phyloP scores from a whole-genome alignment of 1,284 basidiomycete genomes.

The Tranzscheliella williamsii region DNA sequence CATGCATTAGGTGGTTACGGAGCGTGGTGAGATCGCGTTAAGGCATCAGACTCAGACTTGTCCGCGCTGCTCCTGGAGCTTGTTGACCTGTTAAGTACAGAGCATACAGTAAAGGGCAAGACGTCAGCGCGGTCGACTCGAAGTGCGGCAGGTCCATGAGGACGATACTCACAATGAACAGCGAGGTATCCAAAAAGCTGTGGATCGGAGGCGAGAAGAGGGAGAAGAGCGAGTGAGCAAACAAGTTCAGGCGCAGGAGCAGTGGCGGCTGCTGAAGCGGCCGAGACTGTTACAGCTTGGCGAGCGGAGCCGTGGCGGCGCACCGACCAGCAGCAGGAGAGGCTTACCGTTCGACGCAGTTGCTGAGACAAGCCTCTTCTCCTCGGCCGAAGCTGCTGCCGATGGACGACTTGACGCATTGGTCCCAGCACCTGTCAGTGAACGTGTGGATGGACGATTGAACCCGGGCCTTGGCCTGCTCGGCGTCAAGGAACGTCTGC shows the following conservation, averaged over 20 bases:
- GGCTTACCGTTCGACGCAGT: constrained; percentile 74
- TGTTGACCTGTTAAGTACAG: constrained; percentile 67
- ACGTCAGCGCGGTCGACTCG: no score
- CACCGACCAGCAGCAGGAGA: neutral
- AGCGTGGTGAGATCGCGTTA: no score
- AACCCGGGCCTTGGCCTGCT: constrained; percentile 81
- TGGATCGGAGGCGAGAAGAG: neutral
- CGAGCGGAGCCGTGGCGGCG: neutral
- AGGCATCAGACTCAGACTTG: no score
- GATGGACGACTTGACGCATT: constrained; percentile 82
- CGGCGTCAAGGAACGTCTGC: constrained; percentile 77
- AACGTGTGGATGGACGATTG: constrained; percentile 67
- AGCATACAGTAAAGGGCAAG: no score
- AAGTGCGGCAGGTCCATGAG: no score
- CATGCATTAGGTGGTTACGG: no score
- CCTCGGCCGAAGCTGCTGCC: constrained; percentile 80
- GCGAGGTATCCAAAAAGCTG: constrained; percentile 87
- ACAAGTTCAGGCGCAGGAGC: no score
- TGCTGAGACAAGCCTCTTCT: constrained; percentile 82
- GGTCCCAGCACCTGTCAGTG: constrained; percentile 62
- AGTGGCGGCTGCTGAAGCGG: no score
- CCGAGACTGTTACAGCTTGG: neutral
- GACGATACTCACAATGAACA: constrained; percentile 47
- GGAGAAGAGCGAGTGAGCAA: neutral
- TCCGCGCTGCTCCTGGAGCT: constrained; percentile 69